phyloP scores from a whole-genome alignment of 1,284 basidiomycete genomes.

The Testicularia cyperi region DNA sequence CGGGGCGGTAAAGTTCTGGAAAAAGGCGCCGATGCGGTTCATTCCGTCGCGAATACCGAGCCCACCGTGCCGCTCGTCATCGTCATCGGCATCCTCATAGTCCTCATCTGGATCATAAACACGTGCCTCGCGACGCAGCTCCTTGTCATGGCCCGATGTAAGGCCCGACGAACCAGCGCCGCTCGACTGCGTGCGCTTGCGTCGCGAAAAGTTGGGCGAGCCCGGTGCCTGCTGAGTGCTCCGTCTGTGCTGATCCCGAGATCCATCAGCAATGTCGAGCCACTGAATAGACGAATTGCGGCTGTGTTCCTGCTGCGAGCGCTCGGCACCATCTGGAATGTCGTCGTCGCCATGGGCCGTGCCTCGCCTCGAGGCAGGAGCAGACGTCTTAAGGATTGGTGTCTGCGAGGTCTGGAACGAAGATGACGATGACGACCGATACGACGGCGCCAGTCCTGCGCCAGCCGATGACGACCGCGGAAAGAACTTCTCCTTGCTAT shows the following conservation, averaged over 20 bases:
- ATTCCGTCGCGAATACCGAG: conserved; percentile 21
- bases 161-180: not conserved
- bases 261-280: conserved; percentile 33
- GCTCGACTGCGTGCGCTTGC: not conserved
- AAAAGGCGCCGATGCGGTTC: conserved; percentile 30
- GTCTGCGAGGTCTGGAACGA: too few relatives aligned
- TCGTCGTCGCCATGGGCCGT: conserved; percentile 1
- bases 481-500: conserved; percentile 25
- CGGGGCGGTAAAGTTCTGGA: conserved; percentile 32
- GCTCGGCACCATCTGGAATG: too few relatives aligned
- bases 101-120: conserved; percentile 10
- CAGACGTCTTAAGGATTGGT: conserved; percentile 18
- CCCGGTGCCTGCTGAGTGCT: not conserved
- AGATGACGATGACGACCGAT: conserved; percentile 2
- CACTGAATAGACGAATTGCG: conserved; percentile 31
- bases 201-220: not conserved
- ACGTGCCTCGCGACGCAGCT: conserved; percentile 11
- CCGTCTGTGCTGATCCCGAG: conserved; percentile 6
- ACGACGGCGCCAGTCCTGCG: conserved; percentile 18
- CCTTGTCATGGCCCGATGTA: conserved; percentile 7
- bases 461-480: conserved; percentile 34
- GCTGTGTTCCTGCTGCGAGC: conserved; percentile 2
- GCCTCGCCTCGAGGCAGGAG: conserved; percentile 3
- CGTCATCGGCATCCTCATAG: conserved; percentile 11
- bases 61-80: conserved; percentile 5